phyloP scores from a whole-genome alignment of 257 asterid species.

The Solanum sitiens region DNA sequence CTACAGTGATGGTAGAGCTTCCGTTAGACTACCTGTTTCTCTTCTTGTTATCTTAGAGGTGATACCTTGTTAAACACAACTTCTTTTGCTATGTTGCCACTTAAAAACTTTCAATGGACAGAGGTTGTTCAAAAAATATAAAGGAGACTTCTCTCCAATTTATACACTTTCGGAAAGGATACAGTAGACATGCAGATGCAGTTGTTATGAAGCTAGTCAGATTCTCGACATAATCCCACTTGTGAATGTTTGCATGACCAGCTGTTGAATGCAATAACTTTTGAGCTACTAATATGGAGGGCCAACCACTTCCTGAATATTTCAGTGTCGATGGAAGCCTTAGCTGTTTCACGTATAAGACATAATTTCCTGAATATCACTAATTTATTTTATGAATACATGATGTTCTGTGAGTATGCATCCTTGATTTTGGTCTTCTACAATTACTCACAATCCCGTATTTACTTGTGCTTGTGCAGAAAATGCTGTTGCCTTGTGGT shows the following conservation, averaged over 20 bases:
- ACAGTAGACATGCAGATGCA: neutral
- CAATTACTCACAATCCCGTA: neutral
- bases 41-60: neutral
- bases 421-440: neutral
- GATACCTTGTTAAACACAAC: neutral
- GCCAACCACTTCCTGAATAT: neutral
- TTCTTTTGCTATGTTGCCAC: neutral
- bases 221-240: neutral
- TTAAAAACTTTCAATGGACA: neutral
- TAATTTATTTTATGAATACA: neutral
- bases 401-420: neutral
- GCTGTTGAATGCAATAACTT: neutral
- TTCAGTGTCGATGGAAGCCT: neutral
- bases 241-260: neutral
- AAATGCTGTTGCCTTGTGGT: conserved; percentile 94
- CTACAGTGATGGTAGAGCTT: neutral
- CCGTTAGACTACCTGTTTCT: neutral
- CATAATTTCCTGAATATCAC: neutral
- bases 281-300: neutral
- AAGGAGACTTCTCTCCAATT: neutral
- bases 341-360: neutral
- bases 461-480: conserved; percentile 32
- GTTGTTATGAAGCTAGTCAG: neutral
- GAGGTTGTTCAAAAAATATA: neutral
- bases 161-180: neutral